Percentiles rank a stretch among this genome's conserved stretches.
phyloP scores from a whole-genome alignment of 106 monocot species.

The Acorus gramineus region DNA sequence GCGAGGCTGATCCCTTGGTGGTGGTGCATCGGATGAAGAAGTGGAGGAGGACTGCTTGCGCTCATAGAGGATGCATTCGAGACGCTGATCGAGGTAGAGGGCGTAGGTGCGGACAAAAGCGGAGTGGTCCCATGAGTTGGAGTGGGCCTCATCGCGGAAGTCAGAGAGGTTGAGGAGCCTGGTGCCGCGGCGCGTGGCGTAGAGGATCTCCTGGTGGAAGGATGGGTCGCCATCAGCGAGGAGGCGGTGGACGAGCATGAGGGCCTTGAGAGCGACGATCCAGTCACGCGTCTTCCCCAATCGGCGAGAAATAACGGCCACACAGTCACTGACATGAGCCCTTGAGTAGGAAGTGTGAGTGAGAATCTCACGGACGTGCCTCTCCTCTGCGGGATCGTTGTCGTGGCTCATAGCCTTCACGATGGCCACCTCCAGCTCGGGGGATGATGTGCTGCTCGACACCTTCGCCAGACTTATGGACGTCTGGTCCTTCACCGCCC shows the following conservation, averaged over 20 bases:
- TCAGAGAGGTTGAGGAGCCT: conserved; percentile 62
- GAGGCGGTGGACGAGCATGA: conserved; percentile 60
- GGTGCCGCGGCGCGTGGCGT: conserved; percentile 43
- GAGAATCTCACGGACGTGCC: conserved; percentile 45
- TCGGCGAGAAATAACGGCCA: conserved; percentile 42
- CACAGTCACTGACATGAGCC: conserved; percentile 33
- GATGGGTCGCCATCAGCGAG: conserved; percentile 38
- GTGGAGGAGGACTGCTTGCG: conserved; percentile 8
- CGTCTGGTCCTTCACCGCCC: conserved; percentile 63
- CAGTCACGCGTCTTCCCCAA: conserved; percentile 57
- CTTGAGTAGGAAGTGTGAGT: conserved; percentile 36
- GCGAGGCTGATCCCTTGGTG: no score
- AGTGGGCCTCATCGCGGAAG: conserved; percentile 73
- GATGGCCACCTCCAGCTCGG: conserved; percentile 65
- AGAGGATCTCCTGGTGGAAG: conserved; percentile 53
- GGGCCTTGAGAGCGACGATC: conserved; percentile 57
- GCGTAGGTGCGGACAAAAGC: conserved; percentile 65
- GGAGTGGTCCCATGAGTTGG: conserved; percentile 72
- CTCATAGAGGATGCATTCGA: conserved; percentile 41
- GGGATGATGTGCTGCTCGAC: conserved; percentile 31
- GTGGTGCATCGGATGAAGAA: no score
- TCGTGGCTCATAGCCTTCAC: conserved; percentile 77
- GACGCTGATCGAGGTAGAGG: conserved; percentile 51
- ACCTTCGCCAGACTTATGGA: conserved; percentile 57
- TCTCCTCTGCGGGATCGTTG: conserved; percentile 60